phyloP scores from a whole-genome alignment of 176 grass and related monocot species.

The Bonia amplexicaulis region DNA sequence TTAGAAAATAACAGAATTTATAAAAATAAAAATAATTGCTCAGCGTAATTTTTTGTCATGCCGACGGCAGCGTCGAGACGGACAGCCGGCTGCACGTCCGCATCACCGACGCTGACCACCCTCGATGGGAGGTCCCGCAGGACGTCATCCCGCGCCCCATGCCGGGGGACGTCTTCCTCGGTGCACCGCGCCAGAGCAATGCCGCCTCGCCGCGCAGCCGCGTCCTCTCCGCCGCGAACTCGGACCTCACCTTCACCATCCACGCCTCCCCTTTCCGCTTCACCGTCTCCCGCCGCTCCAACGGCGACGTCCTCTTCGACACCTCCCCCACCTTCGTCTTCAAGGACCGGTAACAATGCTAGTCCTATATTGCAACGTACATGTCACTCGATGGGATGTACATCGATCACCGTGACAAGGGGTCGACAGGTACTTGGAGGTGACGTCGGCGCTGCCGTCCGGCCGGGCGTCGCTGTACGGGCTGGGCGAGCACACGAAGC shows the following conservation, averaged over 20 bases:
- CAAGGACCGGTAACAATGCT: too few relatives aligned
- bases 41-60: background rate
- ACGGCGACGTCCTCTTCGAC: constrained; percentile 51
- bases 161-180: background rate
- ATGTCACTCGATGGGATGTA: too few relatives aligned
- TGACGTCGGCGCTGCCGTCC: constrained; percentile 48
- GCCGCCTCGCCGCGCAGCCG: background rate
- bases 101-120: constrained; percentile 67
- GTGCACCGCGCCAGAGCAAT: background rate
- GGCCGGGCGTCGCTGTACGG: constrained; percentile 60
- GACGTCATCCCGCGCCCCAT: constrained; percentile 50
- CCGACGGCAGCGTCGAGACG: constrained; percentile 54
- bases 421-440: constrained; percentile 68
- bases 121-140: constrained; percentile 75
- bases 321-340: constrained; percentile 40
- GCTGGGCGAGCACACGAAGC: constrained; percentile 85
- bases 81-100: constrained; percentile 62
- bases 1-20: too few relatives aligned
- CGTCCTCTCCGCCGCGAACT: constrained; percentile 37
- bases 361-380: too few relatives aligned
- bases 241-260: constrained; percentile 54
- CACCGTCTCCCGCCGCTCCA: constrained; percentile 52
- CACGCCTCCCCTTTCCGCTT: constrained; percentile 55
- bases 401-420: too few relatives aligned
- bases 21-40: too few relatives aligned